Evolutionary conservation across 306 rosid species (phyloP), one percentile per base, ranked within the genome.

Genomic region (Rosa chinensis): DNA sequence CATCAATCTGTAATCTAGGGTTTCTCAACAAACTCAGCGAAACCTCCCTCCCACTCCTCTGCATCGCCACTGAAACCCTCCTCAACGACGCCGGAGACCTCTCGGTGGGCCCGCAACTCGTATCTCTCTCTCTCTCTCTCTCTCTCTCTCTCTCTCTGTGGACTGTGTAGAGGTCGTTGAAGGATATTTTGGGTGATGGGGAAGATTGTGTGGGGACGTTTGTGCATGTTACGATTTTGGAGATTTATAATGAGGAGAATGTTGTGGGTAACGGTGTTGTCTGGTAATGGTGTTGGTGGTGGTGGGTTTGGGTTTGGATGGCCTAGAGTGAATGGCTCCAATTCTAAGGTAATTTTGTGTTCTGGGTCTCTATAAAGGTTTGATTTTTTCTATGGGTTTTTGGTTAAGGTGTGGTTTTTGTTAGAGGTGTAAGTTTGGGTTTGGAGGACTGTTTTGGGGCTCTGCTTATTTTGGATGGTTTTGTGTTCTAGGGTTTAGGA

Each of bases 241-340:
- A 96, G 96, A 93, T 96, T 68, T 96, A 96, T 62, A 96, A 96
- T 50, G 99, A 96, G 83, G 99, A 96, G 82, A 91, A n/a, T n/a
- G n/a, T n/a, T n/a, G n/a, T n/a, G n/a, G n/a, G n/a, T n/a, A n/a
- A n/a, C n/a, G 83, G 92, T 96, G 5, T 85, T 96, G 76, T 82
- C 93, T 0, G 80, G 88, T 66, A 91, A 88, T 86, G 88, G 89
- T n/a, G n/a, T n/a, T n/a, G n/a, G n/a, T n/a, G n/a, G n/a, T n/a
- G n/a, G n/a, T n/a, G n/a, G n/a, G n/a, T n/a, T n/a, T 23, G 91
- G 97, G 44, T 73, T 92, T 10, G 96, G 94, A 1, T 96, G 97
- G 98, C 89, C 97, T n/a, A 96, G 89, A 82, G 89, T 94, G 49
- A 89, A 81, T 80, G 85, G 91, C 53, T 88, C 96, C n/a, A 91